Percentiles rank a stretch among this genome's conserved stretches.
Conservation (phyloP, 2,329 filamentous ascomycete species). For the Zalaria sp. region DNA sequence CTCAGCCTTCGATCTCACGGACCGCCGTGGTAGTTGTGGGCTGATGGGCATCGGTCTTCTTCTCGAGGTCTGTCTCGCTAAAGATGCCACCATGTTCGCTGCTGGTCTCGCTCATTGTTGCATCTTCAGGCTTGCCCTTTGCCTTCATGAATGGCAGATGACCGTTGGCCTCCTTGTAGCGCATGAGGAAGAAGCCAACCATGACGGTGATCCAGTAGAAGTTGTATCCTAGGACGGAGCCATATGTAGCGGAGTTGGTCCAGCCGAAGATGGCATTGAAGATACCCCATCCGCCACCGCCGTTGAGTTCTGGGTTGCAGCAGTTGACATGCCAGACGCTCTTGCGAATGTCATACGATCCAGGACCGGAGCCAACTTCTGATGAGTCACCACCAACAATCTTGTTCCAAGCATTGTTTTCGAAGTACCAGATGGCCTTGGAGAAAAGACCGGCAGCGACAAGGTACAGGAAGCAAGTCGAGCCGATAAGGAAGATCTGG, state of each 20-base stretch:
- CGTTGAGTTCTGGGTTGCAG: slow-evolving; percentile 59
- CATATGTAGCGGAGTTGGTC: slow-evolving; percentile 79
- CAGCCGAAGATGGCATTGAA: slow-evolving; percentile 80
- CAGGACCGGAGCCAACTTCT: slow-evolving; percentile 52
- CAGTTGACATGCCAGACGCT: slow-evolving; percentile 80
- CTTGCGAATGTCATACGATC: slow-evolving; percentile 64
- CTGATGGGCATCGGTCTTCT: slow-evolving; percentile 7
- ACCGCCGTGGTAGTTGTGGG: slow-evolving; percentile 6
- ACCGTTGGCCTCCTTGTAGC: slow-evolving; percentile 49
- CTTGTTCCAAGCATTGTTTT: slow-evolving; percentile 54
- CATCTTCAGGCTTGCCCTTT: slow-evolving; percentile 4
- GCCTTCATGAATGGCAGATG: slow-evolving; percentile 29
- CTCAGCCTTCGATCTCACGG: slow-evolving; percentile 7
- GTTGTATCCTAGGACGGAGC: slow-evolving; percentile 77
- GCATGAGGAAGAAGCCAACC: slow-evolving; percentile 46
- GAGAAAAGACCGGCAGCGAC: slow-evolving; percentile 75
- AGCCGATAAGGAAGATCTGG: slow-evolving; percentile 67
- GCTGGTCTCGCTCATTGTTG: slow-evolving; percentile 11
- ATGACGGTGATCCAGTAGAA: slow-evolving; percentile 71
- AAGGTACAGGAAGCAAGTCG: slow-evolving; percentile 72
- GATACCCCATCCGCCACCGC: slow-evolving; percentile 70
- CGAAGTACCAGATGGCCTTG: slow-evolving; percentile 59
- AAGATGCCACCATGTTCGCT: slow-evolving; percentile 7
- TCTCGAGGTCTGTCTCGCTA: slow-evolving; percentile 4
- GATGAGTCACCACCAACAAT: slow-evolving; percentile 47